Conservation (phyloP, 2,329 filamentous ascomycete species). For the Mycogone perniciosa region DNA sequence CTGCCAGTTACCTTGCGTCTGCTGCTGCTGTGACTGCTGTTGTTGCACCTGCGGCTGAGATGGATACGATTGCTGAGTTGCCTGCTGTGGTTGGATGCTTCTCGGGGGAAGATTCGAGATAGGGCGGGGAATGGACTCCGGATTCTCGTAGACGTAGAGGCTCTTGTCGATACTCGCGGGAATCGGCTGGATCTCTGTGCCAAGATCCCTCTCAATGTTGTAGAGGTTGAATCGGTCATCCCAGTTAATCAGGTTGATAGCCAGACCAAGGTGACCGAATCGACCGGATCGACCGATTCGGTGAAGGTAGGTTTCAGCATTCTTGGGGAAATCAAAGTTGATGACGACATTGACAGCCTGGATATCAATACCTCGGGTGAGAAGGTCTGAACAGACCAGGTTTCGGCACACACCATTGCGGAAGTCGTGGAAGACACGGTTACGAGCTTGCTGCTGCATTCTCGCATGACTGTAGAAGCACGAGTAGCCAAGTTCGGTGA, state of each 20-base stretch:
- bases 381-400: conserved; percentile 91
- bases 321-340: conserved; percentile 99
- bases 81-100: conserved; percentile 25
- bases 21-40: conserved; percentile 27
- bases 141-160: conserved; percentile 95
- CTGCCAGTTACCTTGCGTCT: conserved; percentile 37
- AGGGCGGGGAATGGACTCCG: conserved; percentile 88
- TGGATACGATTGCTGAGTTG: conserved; percentile 6
- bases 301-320: conserved; percentile 97
- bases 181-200: conserved; percentile 97
- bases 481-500: conserved; percentile 96
- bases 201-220: conserved; percentile 94
- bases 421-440: conserved; percentile 99
- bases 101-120: conserved; percentile 43
- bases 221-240: conserved; percentile 98
- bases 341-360: conserved; percentile 99
- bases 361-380: conserved; percentile 98
- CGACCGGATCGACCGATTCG: conserved; percentile 96
- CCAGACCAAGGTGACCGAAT: conserved; percentile 92
- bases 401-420: conserved; percentile 97
- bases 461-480: conserved; percentile 99
- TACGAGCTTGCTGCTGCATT: conserved; percentile 94
- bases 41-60: conserved; percentile 26
- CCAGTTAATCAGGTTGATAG: conserved; percentile 99
- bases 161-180: conserved; percentile 93